Evolutionary conservation across 192 early-diverging fungal genomes (phyloP).

Genomic region (Coemansia umbellata): DNA sequence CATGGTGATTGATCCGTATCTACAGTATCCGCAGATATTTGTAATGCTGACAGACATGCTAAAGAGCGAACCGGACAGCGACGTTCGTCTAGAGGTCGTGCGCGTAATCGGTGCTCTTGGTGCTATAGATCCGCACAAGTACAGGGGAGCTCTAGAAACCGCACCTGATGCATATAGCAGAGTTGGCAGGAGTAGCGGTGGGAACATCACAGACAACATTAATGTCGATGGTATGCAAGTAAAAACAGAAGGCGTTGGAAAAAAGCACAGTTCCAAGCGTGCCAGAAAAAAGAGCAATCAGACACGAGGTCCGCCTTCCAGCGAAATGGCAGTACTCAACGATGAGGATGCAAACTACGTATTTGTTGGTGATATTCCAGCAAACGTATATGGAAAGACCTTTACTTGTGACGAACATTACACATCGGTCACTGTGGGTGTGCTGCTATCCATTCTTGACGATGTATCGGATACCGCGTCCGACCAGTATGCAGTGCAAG

Average conservation of each 20-base stretch:
- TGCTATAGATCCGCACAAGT: slow-evolving; percentile 88
- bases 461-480: slow-evolving; percentile 77
- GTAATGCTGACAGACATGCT: slow-evolving; percentile 73
- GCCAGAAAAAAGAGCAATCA: background rate
- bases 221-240: background rate
- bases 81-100: slow-evolving; percentile 77
- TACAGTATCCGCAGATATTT: slow-evolving; percentile 82
- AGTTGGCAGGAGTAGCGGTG: background rate
- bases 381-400: slow-evolving; percentile 6
- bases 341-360: slow-evolving; percentile 3
- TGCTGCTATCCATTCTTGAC: slow-evolving; percentile 82
- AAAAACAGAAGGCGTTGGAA: background rate
- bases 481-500: slow-evolving; percentile 83
- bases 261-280: background rate
- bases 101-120: slow-evolving; percentile 92
- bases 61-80: slow-evolving; percentile 68
- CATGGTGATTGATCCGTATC: slow-evolving; percentile 85
- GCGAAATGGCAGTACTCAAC: slow-evolving; percentile 16
- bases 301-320: slow-evolving; percentile 11
- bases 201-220: background rate
- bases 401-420: slow-evolving; percentile 72
- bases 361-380: slow-evolving; percentile 14
- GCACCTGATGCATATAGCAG: background rate
- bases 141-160: slow-evolving; percentile 15
- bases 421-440: slow-evolving; percentile 82